Evolutionary conservation across 2,329 filamentous ascomycete genomes (phyloP).

Genomic region (Microdochium nivale): DNA sequence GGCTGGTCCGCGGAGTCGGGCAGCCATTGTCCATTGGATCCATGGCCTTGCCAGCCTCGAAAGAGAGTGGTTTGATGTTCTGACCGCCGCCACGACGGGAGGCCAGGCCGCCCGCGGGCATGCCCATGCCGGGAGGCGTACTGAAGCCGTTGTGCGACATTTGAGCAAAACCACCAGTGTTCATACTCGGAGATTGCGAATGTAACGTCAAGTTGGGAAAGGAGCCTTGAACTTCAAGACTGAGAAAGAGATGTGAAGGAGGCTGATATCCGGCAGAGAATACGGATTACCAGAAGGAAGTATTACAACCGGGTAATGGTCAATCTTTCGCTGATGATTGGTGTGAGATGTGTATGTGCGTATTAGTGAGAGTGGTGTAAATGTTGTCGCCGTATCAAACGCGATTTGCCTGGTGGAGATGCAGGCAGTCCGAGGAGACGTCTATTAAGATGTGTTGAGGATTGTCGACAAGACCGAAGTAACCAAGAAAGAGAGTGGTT

Average conservation of each 20-base stretch:
- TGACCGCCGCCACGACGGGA: constrained; percentile 74
- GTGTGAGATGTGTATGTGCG: not conserved
- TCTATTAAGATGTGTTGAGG: constrained; percentile 6
- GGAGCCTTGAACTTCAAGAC: not conserved
- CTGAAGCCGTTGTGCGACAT: constrained; percentile 86
- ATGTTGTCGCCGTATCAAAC: constrained; percentile 19
- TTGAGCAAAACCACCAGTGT: constrained; percentile 99
- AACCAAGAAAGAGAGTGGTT: not conserved
- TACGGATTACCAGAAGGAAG: constrained; percentile 14
- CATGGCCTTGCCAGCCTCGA: constrained; percentile 61
- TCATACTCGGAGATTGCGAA: constrained; percentile 43
- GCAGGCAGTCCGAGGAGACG: constrained; percentile 18
- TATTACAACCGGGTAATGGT: constrained; percentile 22
- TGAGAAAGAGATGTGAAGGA: constrained; percentile 16
- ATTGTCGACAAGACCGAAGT: not conserved
- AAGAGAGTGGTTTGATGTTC: constrained; percentile 84
- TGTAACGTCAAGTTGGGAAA: not conserved
- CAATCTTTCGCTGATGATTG: not conserved
- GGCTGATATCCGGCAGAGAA: constrained; percentile 10
- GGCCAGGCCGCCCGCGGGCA: constrained; percentile 73
- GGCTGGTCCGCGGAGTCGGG: constrained; percentile 84
- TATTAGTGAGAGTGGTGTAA: not conserved
- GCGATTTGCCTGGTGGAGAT: constrained; percentile 17
- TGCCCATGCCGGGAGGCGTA: constrained; percentile 62
- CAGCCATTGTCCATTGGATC: constrained; percentile 59